Conservation (phyloP, 2,329 filamentous ascomycete genomes). For the Colletotrichum noveboracense region DNA sequence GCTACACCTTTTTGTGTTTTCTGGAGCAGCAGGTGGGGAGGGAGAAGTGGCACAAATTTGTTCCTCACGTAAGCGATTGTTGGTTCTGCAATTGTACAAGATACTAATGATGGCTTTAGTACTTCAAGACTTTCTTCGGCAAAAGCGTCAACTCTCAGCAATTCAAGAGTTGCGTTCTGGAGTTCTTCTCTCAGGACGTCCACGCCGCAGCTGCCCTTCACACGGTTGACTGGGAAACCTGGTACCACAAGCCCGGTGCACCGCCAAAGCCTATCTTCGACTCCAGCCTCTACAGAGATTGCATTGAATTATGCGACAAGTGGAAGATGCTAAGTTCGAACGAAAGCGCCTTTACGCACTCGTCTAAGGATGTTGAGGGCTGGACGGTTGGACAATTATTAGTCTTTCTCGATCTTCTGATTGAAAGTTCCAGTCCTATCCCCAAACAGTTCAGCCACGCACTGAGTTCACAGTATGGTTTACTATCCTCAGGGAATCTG, state of each 20-base stretch:
- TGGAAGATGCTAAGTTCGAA: neutral
- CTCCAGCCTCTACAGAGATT: neutral
- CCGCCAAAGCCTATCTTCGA: neutral
- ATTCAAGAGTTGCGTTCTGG: neutral
- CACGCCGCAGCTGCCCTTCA: neutral
- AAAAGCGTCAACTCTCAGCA: neutral
- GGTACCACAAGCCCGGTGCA: neutral
- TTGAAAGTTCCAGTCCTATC: neutral
- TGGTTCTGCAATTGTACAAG: neutral
- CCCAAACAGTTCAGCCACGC: neutral
- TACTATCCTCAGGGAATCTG: neutral
- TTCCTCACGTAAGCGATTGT: neutral
- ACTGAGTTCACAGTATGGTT: neutral
- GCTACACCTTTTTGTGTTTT: neutral
- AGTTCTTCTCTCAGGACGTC: neutral
- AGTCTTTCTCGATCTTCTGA: neutral
- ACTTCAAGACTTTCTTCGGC: neutral
- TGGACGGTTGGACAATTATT: neutral
- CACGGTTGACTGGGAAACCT: neutral
- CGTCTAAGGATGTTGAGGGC: neutral
- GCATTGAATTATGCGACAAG: neutral
- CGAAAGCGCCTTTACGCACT: neutral
- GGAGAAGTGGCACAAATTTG: conserved; percentile 3
- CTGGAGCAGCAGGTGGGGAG: neutral
- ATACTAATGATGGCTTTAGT: neutral